Percentiles rank a stretch among this genome's conserved stretches.
These are phyloP conservation scores for Scheffersomyces cryptocercus DNA, from an alignment of 1,139 yeast genomes.

Conservation along the genomic window DNA sequence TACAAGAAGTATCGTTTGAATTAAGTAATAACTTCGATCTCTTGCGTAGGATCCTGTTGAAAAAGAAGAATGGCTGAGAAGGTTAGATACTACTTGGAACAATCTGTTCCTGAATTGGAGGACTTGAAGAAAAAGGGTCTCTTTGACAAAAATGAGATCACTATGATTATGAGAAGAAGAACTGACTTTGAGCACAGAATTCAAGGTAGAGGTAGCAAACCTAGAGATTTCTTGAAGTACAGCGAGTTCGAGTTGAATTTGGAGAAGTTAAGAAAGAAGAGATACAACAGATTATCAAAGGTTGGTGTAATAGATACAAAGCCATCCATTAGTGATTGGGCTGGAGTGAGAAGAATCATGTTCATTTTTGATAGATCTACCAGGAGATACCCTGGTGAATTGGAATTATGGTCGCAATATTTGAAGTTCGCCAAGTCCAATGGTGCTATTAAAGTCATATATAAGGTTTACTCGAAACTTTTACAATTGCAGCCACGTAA, in stretches of 20 bases:
- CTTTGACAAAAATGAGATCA: conserved; percentile 78
- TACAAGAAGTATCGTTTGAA: too few species aligned
- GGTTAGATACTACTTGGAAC: conserved; percentile 76
- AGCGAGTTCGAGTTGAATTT: conserved; percentile 80
- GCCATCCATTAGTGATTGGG: conserved; percentile 80
- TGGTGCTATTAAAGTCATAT: conserved; percentile 79
- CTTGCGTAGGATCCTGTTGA: not conserved
- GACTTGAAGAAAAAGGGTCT: conserved; percentile 82
- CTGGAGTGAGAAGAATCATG: conserved; percentile 78
- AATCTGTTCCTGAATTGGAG: conserved; percentile 88
- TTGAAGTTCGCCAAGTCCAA: conserved; percentile 70
- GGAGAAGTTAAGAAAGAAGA: conserved; percentile 74
- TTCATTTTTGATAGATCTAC: conserved; percentile 86
- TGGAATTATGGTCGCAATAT: conserved; percentile 77
- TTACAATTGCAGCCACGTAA: conserved; percentile 90
- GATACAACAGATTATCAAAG: conserved; percentile 62
- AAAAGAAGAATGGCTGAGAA: conserved; percentile 60
- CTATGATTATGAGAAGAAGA: conserved; percentile 85
- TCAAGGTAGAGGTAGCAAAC: conserved; percentile 77
- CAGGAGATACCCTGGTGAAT: conserved; percentile 74
- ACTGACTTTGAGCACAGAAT: conserved; percentile 95
- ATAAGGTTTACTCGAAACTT: conserved; percentile 74
- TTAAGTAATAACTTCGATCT: too few species aligned
- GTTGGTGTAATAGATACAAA: conserved; percentile 51
- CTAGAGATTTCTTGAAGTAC: conserved; percentile 77